Evolutionary conservation across 345 rosid genomes (phyloP).

Genomic region (Geranium brycei): DNA sequence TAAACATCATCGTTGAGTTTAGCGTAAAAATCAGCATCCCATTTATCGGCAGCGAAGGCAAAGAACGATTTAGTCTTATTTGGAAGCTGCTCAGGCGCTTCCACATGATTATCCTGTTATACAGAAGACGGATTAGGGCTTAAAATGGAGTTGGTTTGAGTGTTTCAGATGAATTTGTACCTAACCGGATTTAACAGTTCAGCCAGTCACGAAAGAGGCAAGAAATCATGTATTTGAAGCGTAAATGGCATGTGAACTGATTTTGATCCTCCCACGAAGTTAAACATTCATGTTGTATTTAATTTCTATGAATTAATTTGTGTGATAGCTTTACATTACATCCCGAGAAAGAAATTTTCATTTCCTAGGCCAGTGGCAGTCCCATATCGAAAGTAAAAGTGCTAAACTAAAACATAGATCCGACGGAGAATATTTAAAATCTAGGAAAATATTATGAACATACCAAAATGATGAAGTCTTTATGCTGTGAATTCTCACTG

Average conservation of each 20-base stretch:
- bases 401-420: background rate
- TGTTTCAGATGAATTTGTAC: background rate
- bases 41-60: constrained; percentile 26
- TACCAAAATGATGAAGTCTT: constrained; percentile 37
- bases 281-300: no score
- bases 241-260: background rate
- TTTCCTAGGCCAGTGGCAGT: background rate
- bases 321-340: background rate
- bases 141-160: background rate
- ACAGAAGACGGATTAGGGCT: background rate
- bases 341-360: background rate
- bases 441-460: constrained; percentile 4
- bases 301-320: no score
- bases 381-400: background rate
- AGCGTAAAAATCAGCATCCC: constrained; percentile 41
- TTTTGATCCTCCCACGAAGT: background rate
- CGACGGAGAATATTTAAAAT: background rate
- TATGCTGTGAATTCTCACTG: constrained; percentile 24
- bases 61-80: constrained; percentile 28
- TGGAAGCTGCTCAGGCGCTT: constrained; percentile 28
- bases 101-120: constrained; percentile 23
- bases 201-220: background rate
- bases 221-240: background rate
- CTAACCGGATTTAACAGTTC: background rate
- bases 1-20: constrained; percentile 38